These are phyloP conservation scores for Aspergillus luchuensis DNA, from an alignment of 2,329 filamentous ascomycete genomes.

Conservation along the genomic window DNA sequence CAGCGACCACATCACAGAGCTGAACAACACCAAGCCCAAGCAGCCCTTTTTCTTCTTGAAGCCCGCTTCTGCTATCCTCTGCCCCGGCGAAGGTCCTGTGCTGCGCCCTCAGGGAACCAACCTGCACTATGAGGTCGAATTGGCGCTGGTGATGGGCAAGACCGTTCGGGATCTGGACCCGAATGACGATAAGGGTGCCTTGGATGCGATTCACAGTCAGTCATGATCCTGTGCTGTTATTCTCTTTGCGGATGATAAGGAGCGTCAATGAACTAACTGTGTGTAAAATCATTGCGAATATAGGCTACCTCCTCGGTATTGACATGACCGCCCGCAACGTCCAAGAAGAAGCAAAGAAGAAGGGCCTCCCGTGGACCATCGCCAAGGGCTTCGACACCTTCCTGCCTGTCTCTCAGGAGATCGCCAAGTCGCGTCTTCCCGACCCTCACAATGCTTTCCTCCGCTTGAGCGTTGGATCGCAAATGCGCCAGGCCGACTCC, in stretches of 20 bases:
- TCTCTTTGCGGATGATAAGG: background rate
- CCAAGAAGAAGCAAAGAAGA: slow-evolving; percentile 95
- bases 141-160: slow-evolving; percentile 86
- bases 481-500: slow-evolving; percentile 77
- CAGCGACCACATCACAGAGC: slow-evolving; percentile 90
- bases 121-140: slow-evolving; percentile 93
- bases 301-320: slow-evolving; percentile 85
- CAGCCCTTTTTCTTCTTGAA: slow-evolving; percentile 99
- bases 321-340: slow-evolving; percentile 97
- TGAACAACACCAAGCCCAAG: slow-evolving; percentile 83
- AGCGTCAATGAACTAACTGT: background rate
- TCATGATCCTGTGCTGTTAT: background rate
- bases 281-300: slow-evolving; percentile 4
- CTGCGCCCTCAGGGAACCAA: slow-evolving; percentile 79
- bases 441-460: slow-evolving; percentile 88
- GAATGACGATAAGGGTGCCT: slow-evolving; percentile 71
- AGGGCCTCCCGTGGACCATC: slow-evolving; percentile 93
- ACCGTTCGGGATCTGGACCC: slow-evolving; percentile 72
- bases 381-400: slow-evolving; percentile 99
- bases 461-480: slow-evolving; percentile 79
- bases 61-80: slow-evolving; percentile 81
- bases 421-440: slow-evolving; percentile 75
- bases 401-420: slow-evolving; percentile 79
- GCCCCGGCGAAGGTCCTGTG: slow-evolving; percentile 75
- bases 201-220: slow-evolving; percentile 78